Evolutionary conservation across 2,329 filamentous ascomycete genomes (phyloP), one percentile per base, ranked within the genome.

Genomic region (Aspergillus neoniger): DNA sequence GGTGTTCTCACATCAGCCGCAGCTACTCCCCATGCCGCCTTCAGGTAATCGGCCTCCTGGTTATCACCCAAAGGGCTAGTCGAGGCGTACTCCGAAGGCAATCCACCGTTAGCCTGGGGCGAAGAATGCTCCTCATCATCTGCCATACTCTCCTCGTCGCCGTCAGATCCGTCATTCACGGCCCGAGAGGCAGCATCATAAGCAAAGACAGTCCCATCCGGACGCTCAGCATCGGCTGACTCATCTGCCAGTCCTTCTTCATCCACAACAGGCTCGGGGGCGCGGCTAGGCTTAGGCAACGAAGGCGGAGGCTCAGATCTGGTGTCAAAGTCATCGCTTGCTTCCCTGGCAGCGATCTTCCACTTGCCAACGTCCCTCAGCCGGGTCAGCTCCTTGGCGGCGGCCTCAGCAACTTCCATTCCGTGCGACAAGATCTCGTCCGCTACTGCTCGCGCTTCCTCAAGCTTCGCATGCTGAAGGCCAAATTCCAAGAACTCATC

Each of bases 281-380:
- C 63, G 36, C 64, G 41, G 19, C 41, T 15, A n/a, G 68, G 68
- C 65, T 72, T 71, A 5, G 69, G 71, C 43, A 67, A 69, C 32
- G 65, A 62, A n/a, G 68, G 76, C 36, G 64, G 79, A 69, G 70
- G 43, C 14, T 69, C 72, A 15, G 79, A 80, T 54, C 88, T 88
- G 49, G 85, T 87, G 51, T 89, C 88, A 70, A 96, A 98, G 72
- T 96, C 88, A 55, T 95, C 88, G 12, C 86, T 88, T 2, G 84
- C 80, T 73, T 98, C 94, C 38, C 83, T 80, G 7, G 91, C 88
- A 39, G 83, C 82, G 43, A 96, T 85, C 80, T 98, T 98, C 88
- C 90, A 96, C 61, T 83, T 84, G 7, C 90, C 91, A 60, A 95
- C 90, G 65, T 93, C 87, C 83, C 95, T 96, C 32, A 99, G 81